Base-by-base conservation (phyloP, 2,329 filamentous ascomycete genomes). In the Beauveria australis region DNA sequence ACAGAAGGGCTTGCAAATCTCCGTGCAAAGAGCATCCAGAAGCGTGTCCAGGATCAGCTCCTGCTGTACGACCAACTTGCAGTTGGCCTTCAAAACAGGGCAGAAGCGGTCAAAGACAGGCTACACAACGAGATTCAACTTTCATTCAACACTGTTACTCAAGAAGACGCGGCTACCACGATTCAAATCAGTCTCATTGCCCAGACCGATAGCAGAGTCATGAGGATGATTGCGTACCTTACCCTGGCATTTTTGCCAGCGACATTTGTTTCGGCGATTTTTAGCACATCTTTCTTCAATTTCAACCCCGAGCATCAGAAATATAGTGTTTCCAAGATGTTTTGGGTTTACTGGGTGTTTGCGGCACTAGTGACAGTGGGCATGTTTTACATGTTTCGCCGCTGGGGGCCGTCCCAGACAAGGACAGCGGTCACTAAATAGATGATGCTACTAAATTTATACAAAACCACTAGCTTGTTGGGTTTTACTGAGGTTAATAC, bases 71-170 rank as follows among this genome's bases (percentile, higher is more conserved):
- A 72, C 30, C 68, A 72, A 19, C 69, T 75, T 18, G 55, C 76
- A 1, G 62, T 65, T 18, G 74, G 70, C 55, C 68, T 78, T 0
- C 69, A 70, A 2, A 63, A 68, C 12, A 72, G 78, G 14, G 71
- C 76, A 0, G 62, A 63, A 0, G 72, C 77, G 0, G 79, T 76
- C 65, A 71, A 73, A 14, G 70, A 75, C 16, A 64, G 84, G 61
- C 72, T 87, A 67, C 54, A 80, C 69, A 70, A 86, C 72, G 69
- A 86, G 77, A 75, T 87, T 70, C 70, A 85, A 61, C 73, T 87
- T 63, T 66, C 74, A 0, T 81, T 78, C 67, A 76, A 80, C 63
- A 71, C 65, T 0, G 75, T 78, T 0, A 72, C 76, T 0, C 76
- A 79, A 62, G 67, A 75, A 41, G 76, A 79, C 53, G 68, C 76